Evolutionary conservation across 2,329 filamentous ascomycete genomes (phyloP), one percentile per base, ranked within the genome.

Genomic region (Trichophyton equinum): DNA sequence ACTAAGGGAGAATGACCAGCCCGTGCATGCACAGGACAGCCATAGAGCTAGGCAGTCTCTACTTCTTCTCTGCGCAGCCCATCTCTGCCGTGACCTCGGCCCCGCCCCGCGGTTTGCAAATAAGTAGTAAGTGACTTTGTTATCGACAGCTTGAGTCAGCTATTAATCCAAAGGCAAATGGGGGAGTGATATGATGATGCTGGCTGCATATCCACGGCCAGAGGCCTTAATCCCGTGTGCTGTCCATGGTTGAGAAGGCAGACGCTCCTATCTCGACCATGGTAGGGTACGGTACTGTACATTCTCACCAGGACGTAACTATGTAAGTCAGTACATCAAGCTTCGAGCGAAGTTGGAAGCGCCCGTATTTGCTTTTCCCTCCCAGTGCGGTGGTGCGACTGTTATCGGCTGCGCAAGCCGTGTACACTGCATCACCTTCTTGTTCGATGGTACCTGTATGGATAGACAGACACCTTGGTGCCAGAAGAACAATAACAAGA

Each of bases 351-450:
- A 47, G 44, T 51, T 25, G 46, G 27, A 55, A 55, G n/a, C 51
- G 27, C 18, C 51, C 25, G 51, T 55, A 55, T 55, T 55, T 55
- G 51, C 51, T 55, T 55, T 55, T 55, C 51, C 8, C 51, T 33
- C 51, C 51, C 51, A 55, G 51, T 33, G 27, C 18, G 25, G 51
- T 27, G 51, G 51, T 55, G 51, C 51, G 27, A 55, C 51, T 30
- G 30, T 25, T 55, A 55, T 36, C 51, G 51, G 51, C 30, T n/a
- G 51, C 27, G 51, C 51, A 55, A 30, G 46, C 46, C 22, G 22
- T 51, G 46, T 38, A 22, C 46, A 51, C 25, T 22, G 9, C 13
- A 18, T 13, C 27, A 7, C 27, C 27, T 30, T 30, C 46, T 51
- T 51, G 46, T 51, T 15, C 46, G 11, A 51, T 22, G 18, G 18